Conservation (phyloP, 805 yeast species). For the Lachancea cidri region DNA sequence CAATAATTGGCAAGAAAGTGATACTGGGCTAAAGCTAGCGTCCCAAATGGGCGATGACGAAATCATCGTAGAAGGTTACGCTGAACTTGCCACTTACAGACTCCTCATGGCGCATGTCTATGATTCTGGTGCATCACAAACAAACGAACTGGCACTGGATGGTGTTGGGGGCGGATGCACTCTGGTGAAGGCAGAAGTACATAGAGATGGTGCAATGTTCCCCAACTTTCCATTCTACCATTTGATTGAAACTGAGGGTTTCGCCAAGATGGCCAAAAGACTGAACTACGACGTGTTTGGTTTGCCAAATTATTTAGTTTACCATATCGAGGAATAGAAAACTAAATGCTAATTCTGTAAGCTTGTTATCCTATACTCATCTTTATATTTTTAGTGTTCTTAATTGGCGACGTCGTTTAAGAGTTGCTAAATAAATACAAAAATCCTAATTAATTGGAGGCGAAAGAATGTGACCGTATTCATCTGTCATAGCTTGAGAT, state of each 20-base stretch:
- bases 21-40: constrained; percentile 75
- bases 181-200: constrained; percentile 94
- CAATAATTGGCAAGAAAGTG: constrained; percentile 92
- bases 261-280: constrained; percentile 96
- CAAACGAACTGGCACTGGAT: constrained; percentile 76
- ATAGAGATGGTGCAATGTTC: constrained; percentile 99
- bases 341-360: background rate
- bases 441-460: background rate
- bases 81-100: constrained; percentile 90
- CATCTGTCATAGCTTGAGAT: background rate
- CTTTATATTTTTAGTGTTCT: no score
- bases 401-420: background rate
- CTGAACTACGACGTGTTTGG: constrained; percentile 89
- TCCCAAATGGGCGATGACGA: constrained; percentile 74
- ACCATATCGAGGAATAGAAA: constrained; percentile 73
- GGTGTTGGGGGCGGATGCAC: constrained; percentile 99
- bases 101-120: constrained; percentile 89
- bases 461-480: background rate
- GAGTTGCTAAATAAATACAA: background rate
- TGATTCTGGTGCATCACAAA: constrained; percentile 55
- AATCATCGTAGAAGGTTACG: constrained; percentile 90
- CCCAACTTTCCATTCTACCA: constrained; percentile 98
- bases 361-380: background rate
- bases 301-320: constrained; percentile 89
- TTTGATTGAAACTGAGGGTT: constrained; percentile 95